Base-by-base conservation (phyloP, 2,329 filamentous ascomycete species). In the Trichoderma atrobrunneum region DNA sequence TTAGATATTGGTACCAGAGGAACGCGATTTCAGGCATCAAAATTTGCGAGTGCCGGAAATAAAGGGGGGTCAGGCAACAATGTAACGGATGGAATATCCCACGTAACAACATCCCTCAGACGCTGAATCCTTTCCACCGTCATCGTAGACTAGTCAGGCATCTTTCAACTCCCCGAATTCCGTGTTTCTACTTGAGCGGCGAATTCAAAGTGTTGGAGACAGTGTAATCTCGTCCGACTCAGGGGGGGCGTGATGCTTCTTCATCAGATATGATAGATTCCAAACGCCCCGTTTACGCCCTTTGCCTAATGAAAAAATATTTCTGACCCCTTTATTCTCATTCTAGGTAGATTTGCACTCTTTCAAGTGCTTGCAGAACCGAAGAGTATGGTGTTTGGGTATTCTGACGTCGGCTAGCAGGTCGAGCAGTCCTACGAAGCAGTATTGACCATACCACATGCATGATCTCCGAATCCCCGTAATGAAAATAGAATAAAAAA, bases 1-100 rank as follows among this genome's bases (percentile, higher is more conserved):
- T 54, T 54, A 11, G 1, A 54, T 7, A 24, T 24, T 12, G 21
- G 2, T 2, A 51, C 0, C 43, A 21, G 43, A 51, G 8, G n/a
- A 21, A 11, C 1, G 2, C 11, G 11, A 7, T 7, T 34, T 56
- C 34, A 66, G 21, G 48, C 63, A 66, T 16, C 24, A n/a, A 24
- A 10, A 66, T 36, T 57, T 39, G 51, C 1, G 3, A 1, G 3
- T 18, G 21, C 24, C 51, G 26, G n/a, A 28, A 66, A 66, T 24
- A 66, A 65, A 51, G 63, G 30, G 28, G n/a, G n/a, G n/a, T 18
- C 21, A 66, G 63, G 63, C 63, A 66, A 32, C 63, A 66, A 57
- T 18, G 32, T 56, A 39, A 18, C 30, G 26, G 30, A 57, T 8
- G 51, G 12, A 56, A 24, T 51, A 7, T 54, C 21, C 48, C 48